Evolutionary conservation across 192 early-diverging fungal species (phyloP).

Genomic region (Phlyctochytrium arcticum): DNA sequence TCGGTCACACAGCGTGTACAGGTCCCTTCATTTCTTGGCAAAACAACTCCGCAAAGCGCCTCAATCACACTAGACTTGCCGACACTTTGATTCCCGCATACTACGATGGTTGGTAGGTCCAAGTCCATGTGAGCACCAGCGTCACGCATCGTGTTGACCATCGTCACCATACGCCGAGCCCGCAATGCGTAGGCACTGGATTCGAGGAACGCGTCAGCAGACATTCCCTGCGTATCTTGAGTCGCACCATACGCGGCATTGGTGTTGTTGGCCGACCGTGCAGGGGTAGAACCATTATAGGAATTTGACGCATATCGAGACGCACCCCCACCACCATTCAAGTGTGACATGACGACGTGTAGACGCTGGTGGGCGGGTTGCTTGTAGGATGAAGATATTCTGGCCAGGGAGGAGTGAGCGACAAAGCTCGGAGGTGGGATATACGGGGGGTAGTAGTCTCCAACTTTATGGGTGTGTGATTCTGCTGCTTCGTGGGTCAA

Average conservation of each 20-base stretch:
- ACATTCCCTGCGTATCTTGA: slow-evolving; percentile 6
- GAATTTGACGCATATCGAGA: background rate
- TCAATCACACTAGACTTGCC: slow-evolving; percentile 52
- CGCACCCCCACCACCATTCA: background rate
- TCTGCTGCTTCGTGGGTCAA: too few relatives aligned
- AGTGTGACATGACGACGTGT: background rate
- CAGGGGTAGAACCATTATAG: background rate
- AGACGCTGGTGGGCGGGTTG: background rate
- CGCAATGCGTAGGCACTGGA: slow-evolving; percentile 25
- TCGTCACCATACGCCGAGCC: slow-evolving; percentile 29
- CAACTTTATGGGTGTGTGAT: too few relatives aligned
- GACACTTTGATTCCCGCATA: slow-evolving; percentile 53
- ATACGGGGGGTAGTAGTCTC: too few relatives aligned
- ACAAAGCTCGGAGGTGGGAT: too few relatives aligned
- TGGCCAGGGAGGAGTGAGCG: too few relatives aligned
- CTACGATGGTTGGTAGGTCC: slow-evolving; percentile 53
- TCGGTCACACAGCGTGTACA: slow-evolving; percentile 57
- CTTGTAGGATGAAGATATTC: background rate
- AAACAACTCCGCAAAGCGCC: slow-evolving; percentile 45
- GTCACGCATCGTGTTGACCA: slow-evolving; percentile 42
- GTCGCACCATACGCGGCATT: background rate
- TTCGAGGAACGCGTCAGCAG: slow-evolving; percentile 24
- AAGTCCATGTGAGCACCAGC: slow-evolving; percentile 45
- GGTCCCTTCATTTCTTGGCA: slow-evolving; percentile 48
- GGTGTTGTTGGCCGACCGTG: background rate